phyloP scores from a whole-genome alignment of 2,329 filamentous ascomycete genomes.

The Drechslerella dactyloides region DNA sequence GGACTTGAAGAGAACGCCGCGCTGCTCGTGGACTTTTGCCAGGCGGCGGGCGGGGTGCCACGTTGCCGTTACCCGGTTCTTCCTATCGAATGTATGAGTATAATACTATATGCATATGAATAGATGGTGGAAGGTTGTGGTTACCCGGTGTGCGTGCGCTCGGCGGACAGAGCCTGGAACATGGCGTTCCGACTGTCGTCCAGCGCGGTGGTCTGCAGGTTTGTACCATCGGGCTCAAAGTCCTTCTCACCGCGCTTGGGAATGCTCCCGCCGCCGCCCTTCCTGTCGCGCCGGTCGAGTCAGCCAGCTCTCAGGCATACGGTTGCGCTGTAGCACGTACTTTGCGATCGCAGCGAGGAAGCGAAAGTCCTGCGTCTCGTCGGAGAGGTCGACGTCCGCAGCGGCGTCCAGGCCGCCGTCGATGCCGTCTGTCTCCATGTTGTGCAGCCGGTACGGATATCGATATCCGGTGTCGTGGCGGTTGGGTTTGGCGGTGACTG shows the following conservation, averaged over 20 bases:
- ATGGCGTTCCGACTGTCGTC: slow-evolving; percentile 84
- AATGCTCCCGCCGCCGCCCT: slow-evolving; percentile 61
- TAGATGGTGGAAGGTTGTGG: neutral
- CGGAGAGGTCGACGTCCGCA: slow-evolving; percentile 70
- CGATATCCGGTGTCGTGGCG: neutral
- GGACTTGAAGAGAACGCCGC: slow-evolving; percentile 74
- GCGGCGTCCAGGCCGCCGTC: slow-evolving; percentile 53
- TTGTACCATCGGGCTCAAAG: slow-evolving; percentile 90
- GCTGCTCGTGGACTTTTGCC: slow-evolving; percentile 74
- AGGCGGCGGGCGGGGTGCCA: slow-evolving; percentile 63
- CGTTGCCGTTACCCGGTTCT: slow-evolving; percentile 56
- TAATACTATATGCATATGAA: neutral
- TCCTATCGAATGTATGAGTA: slow-evolving; percentile 16
- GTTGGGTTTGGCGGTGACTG: neutral
- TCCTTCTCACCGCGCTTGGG: slow-evolving; percentile 96
- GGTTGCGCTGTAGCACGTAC: no score
- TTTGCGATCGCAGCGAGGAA: slow-evolving; percentile 68
- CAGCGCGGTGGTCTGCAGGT: slow-evolving; percentile 76
- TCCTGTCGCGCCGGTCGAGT: slow-evolving; percentile 42
- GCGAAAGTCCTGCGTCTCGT: slow-evolving; percentile 86
- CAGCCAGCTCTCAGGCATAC: no score
- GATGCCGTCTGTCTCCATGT: slow-evolving; percentile 47
- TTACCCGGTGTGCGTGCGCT: slow-evolving; percentile 50
- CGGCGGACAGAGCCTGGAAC: slow-evolving; percentile 76
- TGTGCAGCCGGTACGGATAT: neutral